phyloP scores from a whole-genome alignment of 371 early-diverging fungal genomes.

The Mortierella sp. region DNA sequence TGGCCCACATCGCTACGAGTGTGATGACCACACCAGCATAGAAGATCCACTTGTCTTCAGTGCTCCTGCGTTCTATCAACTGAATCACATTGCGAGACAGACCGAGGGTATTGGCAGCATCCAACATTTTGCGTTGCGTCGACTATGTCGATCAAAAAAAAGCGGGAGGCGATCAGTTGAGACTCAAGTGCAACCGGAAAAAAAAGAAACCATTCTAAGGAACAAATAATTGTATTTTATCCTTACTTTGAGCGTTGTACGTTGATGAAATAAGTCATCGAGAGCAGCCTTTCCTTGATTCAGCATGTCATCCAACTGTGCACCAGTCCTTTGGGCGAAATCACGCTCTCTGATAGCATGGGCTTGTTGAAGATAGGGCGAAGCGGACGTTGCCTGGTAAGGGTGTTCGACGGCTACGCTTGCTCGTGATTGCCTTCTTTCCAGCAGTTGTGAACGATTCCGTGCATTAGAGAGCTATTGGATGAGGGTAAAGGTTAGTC shows the following conservation, averaged over 20 bases:
- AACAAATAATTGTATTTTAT: too few relatives aligned
- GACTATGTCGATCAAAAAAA: conserved; percentile 54
- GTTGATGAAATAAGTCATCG: conserved; percentile 81
- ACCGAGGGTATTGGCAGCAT: conserved; percentile 84
- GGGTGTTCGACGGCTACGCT: conserved; percentile 37
- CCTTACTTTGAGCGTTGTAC: conserved; percentile 78
- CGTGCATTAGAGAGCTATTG: conserved; percentile 40
- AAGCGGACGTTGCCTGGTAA: conserved; percentile 34
- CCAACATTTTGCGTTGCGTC: conserved; percentile 81
- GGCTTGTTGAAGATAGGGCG: conserved; percentile 42
- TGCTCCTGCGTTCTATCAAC: conserved; percentile 83
- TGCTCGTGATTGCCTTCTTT: conserved; percentile 55
- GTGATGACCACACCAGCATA: conserved; percentile 76
- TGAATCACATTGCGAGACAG: conserved; percentile 85
- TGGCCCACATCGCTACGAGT: conserved; percentile 66
- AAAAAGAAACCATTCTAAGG: too few relatives aligned
- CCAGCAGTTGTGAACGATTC: conserved; percentile 63
- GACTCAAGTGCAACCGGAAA: not conserved
- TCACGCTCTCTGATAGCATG: conserved; percentile 53
- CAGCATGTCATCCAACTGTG: conserved; percentile 78
- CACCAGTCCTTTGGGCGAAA: conserved; percentile 67
- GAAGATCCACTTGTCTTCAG: conserved; percentile 86
- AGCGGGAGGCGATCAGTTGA: not conserved
- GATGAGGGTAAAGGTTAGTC: not conserved
- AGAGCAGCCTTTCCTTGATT: conserved; percentile 74